Conservation (phyloP, 345 rosid species). For the Zanthoxylum bungeanum region DNA sequence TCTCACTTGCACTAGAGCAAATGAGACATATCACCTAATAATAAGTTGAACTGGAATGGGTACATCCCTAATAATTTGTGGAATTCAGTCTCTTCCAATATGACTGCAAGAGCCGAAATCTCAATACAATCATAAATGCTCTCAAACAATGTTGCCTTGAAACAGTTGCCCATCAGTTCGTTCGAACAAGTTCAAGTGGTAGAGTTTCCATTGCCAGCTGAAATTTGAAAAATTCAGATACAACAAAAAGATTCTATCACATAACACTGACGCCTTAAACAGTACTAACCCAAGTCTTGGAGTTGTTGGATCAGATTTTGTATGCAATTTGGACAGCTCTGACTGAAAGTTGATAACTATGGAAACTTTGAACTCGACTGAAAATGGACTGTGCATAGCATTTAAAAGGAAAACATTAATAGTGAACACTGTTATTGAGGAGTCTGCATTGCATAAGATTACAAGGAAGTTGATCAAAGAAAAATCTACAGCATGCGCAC, state of each 20-base stretch:
- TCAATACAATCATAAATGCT: not conserved
- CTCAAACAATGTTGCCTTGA: not conserved
- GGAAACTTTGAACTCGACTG: conserved; percentile 77
- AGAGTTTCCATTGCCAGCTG: conserved; percentile 81
- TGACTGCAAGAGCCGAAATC: not conserved
- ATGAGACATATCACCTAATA: too few species aligned
- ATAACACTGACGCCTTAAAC: not conserved
- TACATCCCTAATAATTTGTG: not conserved
- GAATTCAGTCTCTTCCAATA: not conserved
- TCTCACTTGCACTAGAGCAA: too few species aligned
- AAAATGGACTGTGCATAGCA: conserved; percentile 62
- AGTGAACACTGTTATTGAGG: not conserved
- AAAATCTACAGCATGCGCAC: not conserved
- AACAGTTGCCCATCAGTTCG: conserved; percentile 36
- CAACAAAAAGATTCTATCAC: not conserved
- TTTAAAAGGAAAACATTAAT: not conserved
- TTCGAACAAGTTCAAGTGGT: conserved; percentile 76
- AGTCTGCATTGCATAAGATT: not conserved
- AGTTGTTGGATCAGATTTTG: conserved; percentile 73
- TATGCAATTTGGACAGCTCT: conserved; percentile 54
- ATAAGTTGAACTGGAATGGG: too few species aligned
- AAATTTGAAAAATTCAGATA: conserved; percentile 23
- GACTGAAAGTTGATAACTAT: conserved; percentile 69
- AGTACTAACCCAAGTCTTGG: conserved; percentile 89
- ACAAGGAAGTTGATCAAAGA: not conserved